phyloP scores from a whole-genome alignment of 1,284 basidiomycete species.

The Fistulina hepatica region DNA sequence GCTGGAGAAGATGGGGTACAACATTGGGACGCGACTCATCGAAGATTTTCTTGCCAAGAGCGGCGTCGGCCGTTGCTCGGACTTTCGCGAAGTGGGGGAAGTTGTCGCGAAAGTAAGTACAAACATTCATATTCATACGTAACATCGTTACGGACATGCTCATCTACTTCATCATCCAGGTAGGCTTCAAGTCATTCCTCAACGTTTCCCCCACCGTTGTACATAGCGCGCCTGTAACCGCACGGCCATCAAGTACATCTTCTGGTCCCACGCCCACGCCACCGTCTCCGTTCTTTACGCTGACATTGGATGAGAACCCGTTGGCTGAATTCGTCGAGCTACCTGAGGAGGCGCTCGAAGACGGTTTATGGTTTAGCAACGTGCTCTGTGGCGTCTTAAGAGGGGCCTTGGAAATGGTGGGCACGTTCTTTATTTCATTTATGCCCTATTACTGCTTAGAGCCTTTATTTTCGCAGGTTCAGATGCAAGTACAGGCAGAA shows the following conservation, averaged over 20 bases:
- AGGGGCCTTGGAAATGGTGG: constrained; percentile 94
- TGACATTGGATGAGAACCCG: constrained; percentile 93
- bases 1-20: constrained; percentile 92
- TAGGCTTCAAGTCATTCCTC: constrained; percentile 98
- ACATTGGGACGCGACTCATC: constrained; percentile 92
- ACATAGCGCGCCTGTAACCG: constrained; percentile 46
- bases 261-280: constrained; percentile 26
- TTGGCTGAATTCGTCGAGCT: constrained; percentile 96
- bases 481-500: constrained; percentile 88
- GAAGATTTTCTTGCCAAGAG: constrained; percentile 97
- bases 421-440: constrained; percentile 17
- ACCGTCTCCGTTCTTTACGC: constrained; percentile 63
- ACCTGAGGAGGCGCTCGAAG: constrained; percentile 85
- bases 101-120: constrained; percentile 74
- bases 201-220: constrained; percentile 84
- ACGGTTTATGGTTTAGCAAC: constrained; percentile 95
- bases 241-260: constrained; percentile 33
- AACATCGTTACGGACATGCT: background rate
- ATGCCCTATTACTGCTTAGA: constrained; percentile 7
- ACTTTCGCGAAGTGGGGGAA: constrained; percentile 92
- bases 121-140: background rate
- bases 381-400: constrained; percentile 89
- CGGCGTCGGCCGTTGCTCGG: constrained; percentile 72
- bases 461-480: constrained; percentile 49
- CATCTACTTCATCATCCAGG: constrained; percentile 35